Conservation (phyloP, 164 flowering plant species). For the Kingdonia uniflora region DNA sequence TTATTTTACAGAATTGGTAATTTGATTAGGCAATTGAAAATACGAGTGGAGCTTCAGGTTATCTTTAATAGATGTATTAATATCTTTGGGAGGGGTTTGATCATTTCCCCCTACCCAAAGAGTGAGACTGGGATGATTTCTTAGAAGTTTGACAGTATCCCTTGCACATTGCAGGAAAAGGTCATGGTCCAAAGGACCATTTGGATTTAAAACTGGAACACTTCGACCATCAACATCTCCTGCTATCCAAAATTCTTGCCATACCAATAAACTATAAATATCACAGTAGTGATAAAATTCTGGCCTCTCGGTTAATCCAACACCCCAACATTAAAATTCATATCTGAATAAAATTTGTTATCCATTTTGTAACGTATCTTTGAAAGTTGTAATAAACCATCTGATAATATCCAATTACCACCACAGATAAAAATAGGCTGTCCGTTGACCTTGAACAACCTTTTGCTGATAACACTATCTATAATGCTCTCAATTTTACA, state of each 20-base stretch:
- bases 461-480: conserved; percentile 70
- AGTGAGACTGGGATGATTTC: too few relatives aligned
- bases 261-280: conserved; percentile 69
- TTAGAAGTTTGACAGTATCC: too few relatives aligned
- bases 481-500: conserved; percentile 81
- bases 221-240: conserved; percentile 96
- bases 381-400: conserved; percentile 78
- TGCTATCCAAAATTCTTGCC: conserved; percentile 99
- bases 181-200: too few relatives aligned
- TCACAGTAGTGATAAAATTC: conserved; percentile 94
- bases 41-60: conserved; percentile 68
- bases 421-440: too few relatives aligned
- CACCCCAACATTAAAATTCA: conserved; percentile 99
- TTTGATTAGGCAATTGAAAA: conserved; percentile 22
- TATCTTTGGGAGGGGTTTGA: too few relatives aligned
- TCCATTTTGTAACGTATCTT: conserved; percentile 69
- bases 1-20: conserved; percentile 15
- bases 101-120: too few relatives aligned
- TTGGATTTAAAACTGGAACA: too few relatives aligned
- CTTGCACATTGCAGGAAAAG: too few relatives aligned
- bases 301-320: conserved; percentile 93
- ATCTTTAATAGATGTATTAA: conserved; percentile 58
- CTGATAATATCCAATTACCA: too few relatives aligned
- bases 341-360: conserved; percentile 92
- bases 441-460: too few relatives aligned